Conservation (phyloP, 192 early-diverging fungal genomes). For the Backusella tarrabulga region DNA sequence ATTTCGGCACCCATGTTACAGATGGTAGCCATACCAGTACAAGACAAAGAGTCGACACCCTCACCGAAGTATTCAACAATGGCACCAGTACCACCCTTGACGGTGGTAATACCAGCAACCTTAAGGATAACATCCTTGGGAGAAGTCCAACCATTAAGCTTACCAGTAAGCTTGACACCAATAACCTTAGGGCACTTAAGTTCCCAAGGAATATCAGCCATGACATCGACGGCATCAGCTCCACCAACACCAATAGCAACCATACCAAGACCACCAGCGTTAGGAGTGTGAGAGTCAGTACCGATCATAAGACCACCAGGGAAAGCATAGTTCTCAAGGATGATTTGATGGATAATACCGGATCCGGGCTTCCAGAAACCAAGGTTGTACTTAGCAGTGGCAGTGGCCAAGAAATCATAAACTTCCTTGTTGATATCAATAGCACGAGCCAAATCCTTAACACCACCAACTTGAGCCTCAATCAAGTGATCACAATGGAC, state of each 20-base stretch:
- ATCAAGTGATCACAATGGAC: constrained; percentile 99
- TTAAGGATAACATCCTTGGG: constrained; percentile 97
- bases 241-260: constrained; percentile 97
- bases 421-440: constrained; percentile 91
- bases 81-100: constrained; percentile 95
- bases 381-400: constrained; percentile 90
- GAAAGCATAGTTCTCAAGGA: constrained; percentile 97
- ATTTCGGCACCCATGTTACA: constrained; percentile 99
- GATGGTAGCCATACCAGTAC: constrained; percentile 98
- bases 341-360: constrained; percentile 96
- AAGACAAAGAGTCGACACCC: constrained; percentile 91
- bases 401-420: constrained; percentile 84
- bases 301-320: constrained; percentile 96
- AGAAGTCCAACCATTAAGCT: constrained; percentile 88
- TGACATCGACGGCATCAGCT: constrained; percentile 99
- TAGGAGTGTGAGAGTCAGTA: constrained; percentile 98
- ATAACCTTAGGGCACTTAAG: constrained; percentile 97
- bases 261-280: constrained; percentile 96
- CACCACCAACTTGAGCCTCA: constrained; percentile 84
- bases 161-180: constrained; percentile 88
- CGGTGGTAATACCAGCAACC: constrained; percentile 92
- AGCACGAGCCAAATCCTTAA: constrained; percentile 79
- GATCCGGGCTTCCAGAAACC: constrained; percentile 96
- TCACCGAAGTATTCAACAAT: constrained; percentile 98
- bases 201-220: constrained; percentile 99